Conservation (phyloP, 208 protist species). For the Wallacemonas sp. region DNA sequence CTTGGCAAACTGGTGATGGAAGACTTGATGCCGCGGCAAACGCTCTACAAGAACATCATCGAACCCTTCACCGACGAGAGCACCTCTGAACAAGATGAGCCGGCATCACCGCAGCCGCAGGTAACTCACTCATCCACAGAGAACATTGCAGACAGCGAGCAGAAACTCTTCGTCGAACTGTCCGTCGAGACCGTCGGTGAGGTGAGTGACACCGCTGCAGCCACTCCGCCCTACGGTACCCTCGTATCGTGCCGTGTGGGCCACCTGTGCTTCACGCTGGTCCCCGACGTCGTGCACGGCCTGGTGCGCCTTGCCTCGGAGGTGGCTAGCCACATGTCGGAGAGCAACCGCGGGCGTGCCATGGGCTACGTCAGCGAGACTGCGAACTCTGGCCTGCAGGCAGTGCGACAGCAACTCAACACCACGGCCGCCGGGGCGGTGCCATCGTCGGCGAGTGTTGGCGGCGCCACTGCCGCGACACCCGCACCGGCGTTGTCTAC, state of each 20-base stretch:
- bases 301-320: conserved; percentile 36
- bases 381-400: conserved; percentile 7
- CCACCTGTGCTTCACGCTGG: conserved; percentile 48
- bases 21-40: conserved; percentile 33
- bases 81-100: conserved; percentile 12
- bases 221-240: conserved; percentile 31
- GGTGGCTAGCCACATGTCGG: conserved; percentile 54
- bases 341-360: conserved; percentile 64
- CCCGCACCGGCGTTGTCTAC: background rate
- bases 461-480: too few relatives aligned
- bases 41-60: conserved; percentile 49
- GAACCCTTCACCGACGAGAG: conserved; percentile 29
- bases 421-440: conserved; percentile 18
- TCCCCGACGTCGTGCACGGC: conserved; percentile 64
- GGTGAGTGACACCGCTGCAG: background rate
- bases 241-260: conserved; percentile 44
- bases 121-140: background rate
- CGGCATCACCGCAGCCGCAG: background rate
- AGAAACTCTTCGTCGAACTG: conserved; percentile 5
- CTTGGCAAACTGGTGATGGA: conserved; percentile 51
- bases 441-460: too few relatives aligned
- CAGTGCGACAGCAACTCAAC: background rate
- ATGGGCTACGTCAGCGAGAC: conserved; percentile 66
- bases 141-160: background rate
- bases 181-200: conserved; percentile 9